Percentiles rank a stretch among this genome's conserved stretches.
These are phyloP conservation scores for Dendrostoma leiphaemia DNA, from an alignment of 2,329 filamentous ascomycete genomes.

Conservation along the genomic window DNA sequence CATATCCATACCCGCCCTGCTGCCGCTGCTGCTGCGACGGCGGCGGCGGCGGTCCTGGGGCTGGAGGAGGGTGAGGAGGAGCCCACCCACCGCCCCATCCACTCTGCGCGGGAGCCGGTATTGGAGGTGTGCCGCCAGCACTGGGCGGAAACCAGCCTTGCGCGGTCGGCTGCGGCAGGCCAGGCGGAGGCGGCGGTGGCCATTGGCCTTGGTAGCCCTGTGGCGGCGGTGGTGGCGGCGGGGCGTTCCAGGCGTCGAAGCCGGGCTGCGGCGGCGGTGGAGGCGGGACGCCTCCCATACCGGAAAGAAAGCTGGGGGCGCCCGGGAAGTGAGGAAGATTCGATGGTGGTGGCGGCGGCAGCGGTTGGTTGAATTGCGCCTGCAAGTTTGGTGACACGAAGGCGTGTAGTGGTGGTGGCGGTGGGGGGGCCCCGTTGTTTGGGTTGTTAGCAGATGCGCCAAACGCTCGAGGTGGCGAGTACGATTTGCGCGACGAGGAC, in stretches of 20 bases:
- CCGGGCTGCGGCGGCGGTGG: slow-evolving; percentile 19
- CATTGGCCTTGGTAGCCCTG: slow-evolving; percentile 40
- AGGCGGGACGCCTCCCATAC: slow-evolving; percentile 7
- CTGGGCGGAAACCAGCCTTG: slow-evolving; percentile 26
- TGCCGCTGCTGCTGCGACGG: slow-evolving; percentile 17
- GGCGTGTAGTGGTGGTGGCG: slow-evolving; percentile 11
- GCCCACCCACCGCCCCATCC: slow-evolving; percentile 23
- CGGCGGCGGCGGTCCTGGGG: slow-evolving; percentile 15
- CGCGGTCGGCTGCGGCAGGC: slow-evolving; percentile 13
- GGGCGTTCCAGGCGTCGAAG: slow-evolving; percentile 19
- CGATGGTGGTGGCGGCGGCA: slow-evolving; percentile 22
- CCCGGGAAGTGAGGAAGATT: slow-evolving; percentile 24
- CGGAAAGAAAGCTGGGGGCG: slow-evolving; percentile 19
- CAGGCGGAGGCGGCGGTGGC: slow-evolving; percentile 35
- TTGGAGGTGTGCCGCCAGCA: neutral
- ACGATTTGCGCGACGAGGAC: slow-evolving; percentile 27
- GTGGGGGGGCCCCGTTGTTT: neutral
- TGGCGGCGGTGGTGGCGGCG: slow-evolving; percentile 31
- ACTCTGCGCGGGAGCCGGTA: slow-evolving; percentile 15
- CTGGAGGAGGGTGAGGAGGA: slow-evolving; percentile 17
- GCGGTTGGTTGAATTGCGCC: slow-evolving; percentile 12
- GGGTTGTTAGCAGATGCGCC: neutral
- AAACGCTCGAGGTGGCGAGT: slow-evolving; percentile 8
- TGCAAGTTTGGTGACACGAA: slow-evolving; percentile 18
- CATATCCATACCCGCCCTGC: slow-evolving; percentile 15